These are phyloP conservation scores for Curvularia spicifera DNA, from an alignment of 2,329 filamentous ascomycete species.

Conservation along the genomic window DNA sequence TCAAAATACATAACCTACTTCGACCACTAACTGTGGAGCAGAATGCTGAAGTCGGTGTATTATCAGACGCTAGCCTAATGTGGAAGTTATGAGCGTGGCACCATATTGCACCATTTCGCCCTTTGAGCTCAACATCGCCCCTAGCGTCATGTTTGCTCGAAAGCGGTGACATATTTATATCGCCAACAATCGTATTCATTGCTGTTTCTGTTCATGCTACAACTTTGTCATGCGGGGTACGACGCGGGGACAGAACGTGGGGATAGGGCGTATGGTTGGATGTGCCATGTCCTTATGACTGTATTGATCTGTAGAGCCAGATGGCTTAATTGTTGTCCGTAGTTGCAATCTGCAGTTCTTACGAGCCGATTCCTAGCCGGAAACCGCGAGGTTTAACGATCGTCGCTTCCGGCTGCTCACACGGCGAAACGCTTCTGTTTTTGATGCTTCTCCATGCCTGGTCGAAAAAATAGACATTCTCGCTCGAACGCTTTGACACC, in stretches of 20 bases:
- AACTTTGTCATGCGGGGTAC: background rate
- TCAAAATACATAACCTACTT: background rate
- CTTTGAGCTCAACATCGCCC: conserved; percentile 16
- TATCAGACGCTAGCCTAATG: conserved; percentile 21
- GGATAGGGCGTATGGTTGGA: background rate
- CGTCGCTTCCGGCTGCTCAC: background rate
- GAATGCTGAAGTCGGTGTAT: conserved; percentile 23
- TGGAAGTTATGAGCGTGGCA: conserved; percentile 22
- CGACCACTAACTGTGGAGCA: background rate
- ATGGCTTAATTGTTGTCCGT: background rate
- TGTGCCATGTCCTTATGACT: background rate
- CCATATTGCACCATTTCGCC: conserved; percentile 28
- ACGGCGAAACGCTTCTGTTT: background rate
- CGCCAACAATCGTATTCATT: background rate
- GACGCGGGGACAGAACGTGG: background rate
- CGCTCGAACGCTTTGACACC: conserved; percentile 13
- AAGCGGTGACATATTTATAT: background rate
- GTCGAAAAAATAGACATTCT: background rate
- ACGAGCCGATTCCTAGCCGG: background rate
- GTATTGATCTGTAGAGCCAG: background rate
- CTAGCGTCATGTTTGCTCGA: background rate
- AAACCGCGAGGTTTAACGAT: background rate
- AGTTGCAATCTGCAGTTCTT: background rate
- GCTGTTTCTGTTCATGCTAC: background rate
- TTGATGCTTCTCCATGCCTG: background rate